Conservation (phyloP, 208 protist genomes). For the Leptomonas pyrrhocoris region DNA sequence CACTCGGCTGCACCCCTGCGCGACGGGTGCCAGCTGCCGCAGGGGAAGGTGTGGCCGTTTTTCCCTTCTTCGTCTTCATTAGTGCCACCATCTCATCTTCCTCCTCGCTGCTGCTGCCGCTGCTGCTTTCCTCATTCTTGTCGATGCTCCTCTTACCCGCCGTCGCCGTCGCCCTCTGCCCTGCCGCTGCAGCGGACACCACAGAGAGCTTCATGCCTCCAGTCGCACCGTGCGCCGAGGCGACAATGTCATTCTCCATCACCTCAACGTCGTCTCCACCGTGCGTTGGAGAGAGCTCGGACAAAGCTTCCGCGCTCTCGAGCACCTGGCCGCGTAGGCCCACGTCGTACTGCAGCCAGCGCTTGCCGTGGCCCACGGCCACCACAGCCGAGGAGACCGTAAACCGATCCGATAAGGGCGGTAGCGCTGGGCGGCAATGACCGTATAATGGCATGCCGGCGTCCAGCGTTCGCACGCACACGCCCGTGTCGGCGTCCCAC, state of each 20-base stretch:
- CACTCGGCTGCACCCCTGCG: neutral
- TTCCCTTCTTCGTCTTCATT: constrained; percentile 8
- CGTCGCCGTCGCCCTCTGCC: neutral
- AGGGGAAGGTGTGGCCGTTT: neutral
- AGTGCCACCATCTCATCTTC: constrained; percentile 46
- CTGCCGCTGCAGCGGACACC: constrained; percentile 4
- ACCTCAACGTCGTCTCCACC: constrained; percentile 10
- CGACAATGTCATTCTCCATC: constrained; percentile 37
- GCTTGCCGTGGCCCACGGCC: constrained; percentile 49
- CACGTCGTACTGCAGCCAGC: constrained; percentile 74
- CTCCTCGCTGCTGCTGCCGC: constrained; percentile 10
- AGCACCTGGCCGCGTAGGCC: constrained; percentile 20
- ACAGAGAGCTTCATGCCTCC: constrained; percentile 17
- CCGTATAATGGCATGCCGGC: constrained; percentile 55
- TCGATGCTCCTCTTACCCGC: neutral
- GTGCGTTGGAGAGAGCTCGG: neutral
- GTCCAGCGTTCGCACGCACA: constrained; percentile 55
- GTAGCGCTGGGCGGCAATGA: constrained; percentile 52
- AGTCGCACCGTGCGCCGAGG: constrained; percentile 9
- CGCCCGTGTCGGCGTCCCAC: constrained; percentile 77
- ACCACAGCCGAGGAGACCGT: constrained; percentile 15
- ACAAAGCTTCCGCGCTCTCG: constrained; percentile 21
- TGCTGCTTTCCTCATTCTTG: constrained; percentile 11
- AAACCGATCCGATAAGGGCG: constrained; percentile 1
- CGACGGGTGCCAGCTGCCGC: neutral